These are phyloP conservation scores for Venturia asperata DNA, from an alignment of 2,329 filamentous ascomycete genomes.

Conservation along the genomic window DNA sequence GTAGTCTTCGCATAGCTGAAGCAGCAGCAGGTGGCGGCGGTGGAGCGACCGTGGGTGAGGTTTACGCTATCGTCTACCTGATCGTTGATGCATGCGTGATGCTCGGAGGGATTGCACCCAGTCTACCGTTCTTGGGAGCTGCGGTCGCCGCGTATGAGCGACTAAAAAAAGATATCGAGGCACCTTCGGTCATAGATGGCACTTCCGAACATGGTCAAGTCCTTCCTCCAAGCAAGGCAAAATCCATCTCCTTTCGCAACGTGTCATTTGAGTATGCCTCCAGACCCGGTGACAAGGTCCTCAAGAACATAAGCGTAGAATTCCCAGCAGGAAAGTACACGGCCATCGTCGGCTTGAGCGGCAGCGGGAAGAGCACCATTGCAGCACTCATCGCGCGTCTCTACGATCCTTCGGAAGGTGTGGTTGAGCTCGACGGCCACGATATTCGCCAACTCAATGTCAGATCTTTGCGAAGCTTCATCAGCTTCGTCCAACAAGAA, in stretches of 20 bases:
- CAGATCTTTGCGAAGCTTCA: conserved; percentile 31
- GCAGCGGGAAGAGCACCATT: conserved; percentile 38
- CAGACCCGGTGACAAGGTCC: conserved; percentile 33
- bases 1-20: conserved; percentile 48
- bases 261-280: conserved; percentile 39
- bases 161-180: conserved; percentile 49
- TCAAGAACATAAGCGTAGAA: conserved; percentile 33
- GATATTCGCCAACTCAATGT: conserved; percentile 35
- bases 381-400: conserved; percentile 33
- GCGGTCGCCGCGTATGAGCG: conserved; percentile 51
- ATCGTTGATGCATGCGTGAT: conserved; percentile 36
- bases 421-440: conserved; percentile 33
- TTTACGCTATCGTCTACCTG: conserved; percentile 1
- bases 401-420: conserved; percentile 34
- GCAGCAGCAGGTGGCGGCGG: conserved; percentile 31
- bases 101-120: conserved; percentile 40
- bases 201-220: conserved; percentile 28
- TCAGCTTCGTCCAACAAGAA: conserved; percentile 45
- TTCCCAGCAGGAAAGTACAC: conserved; percentile 35
- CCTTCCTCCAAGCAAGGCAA: conserved; percentile 23
- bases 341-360: conserved; percentile 39
- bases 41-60: conserved; percentile 34
- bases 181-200: conserved; percentile 29
- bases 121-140: conserved; percentile 44
- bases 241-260: conserved; percentile 38